Conservation (phyloP, 768 basidiomycete genomes). For the Xerocomellus amylosporus region DNA sequence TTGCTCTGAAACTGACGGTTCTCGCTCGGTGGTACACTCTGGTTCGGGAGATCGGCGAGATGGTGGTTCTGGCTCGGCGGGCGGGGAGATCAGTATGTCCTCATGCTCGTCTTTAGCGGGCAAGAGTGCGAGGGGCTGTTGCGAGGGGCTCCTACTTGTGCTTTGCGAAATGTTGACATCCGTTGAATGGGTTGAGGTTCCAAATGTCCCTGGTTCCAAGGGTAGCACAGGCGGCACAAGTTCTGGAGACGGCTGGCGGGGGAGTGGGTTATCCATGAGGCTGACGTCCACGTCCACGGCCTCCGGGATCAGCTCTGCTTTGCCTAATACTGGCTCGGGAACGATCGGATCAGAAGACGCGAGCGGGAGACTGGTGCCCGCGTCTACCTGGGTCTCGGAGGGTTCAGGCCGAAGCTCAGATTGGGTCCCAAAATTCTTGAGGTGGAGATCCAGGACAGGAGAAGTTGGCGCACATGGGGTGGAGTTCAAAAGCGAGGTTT, state of each 20-base stretch:
- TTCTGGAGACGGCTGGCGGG: constrained; percentile 3
- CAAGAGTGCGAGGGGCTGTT: constrained; percentile 5
- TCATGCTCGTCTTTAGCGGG: constrained; percentile 5
- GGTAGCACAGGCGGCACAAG: neutral
- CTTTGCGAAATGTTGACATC: constrained; percentile 1
- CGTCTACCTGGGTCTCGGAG: neutral
- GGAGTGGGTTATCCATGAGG: neutral
- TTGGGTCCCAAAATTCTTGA: constrained; percentile 1
- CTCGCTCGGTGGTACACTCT: constrained; percentile 1
- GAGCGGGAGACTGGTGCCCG: neutral
- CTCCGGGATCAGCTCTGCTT: neutral
- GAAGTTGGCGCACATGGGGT: neutral
- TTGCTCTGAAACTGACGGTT: constrained; percentile 11
- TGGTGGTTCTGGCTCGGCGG: constrained; percentile 2
- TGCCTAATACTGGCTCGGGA: neutral
- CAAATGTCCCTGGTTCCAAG: neutral
- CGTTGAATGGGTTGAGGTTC: neutral
- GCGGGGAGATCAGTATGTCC: neutral
- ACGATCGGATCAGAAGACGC: neutral
- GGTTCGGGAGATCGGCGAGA: constrained; percentile 10
- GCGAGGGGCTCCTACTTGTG: constrained; percentile 14
- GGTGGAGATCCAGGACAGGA: constrained; percentile 6
- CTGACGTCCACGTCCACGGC: neutral
- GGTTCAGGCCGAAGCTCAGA: neutral
- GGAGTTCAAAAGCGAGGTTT: neutral